These are phyloP conservation scores for Serpula lacrymans DNA, from an alignment of 768 basidiomycete genomes.

Conservation along the genomic window DNA sequence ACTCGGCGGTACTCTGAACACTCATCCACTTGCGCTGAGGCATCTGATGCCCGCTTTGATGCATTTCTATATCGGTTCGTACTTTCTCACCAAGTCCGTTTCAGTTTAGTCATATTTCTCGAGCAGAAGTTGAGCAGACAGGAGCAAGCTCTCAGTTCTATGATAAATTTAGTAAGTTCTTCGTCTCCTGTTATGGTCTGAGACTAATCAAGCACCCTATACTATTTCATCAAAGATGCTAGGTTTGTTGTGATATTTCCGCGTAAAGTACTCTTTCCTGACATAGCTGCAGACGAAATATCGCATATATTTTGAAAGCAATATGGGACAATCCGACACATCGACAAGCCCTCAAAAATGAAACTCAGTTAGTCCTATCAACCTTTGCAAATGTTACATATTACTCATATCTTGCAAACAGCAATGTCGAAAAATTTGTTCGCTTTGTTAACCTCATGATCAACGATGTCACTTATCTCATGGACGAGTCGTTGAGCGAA, in stretches of 20 bases:
- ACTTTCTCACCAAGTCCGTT: not conserved
- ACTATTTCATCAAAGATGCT: constrained; percentile 46
- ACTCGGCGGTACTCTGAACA: constrained; percentile 79
- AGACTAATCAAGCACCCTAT: constrained; percentile 2
- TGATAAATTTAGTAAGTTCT: constrained; percentile 86
- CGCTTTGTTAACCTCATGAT: constrained; percentile 97
- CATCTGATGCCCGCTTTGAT: constrained; percentile 90
- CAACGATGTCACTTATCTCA: constrained; percentile 97
- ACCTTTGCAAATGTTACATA: constrained; percentile 5
- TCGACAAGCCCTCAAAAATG: constrained; percentile 77
- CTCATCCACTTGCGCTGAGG: constrained; percentile 79
- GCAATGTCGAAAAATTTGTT: constrained; percentile 90
- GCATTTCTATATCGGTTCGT: constrained; percentile 89
- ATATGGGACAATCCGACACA: constrained; percentile 92
- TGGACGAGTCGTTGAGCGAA: constrained; percentile 93
- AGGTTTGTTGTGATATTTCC: constrained; percentile 30
- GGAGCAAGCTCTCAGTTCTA: constrained; percentile 98
- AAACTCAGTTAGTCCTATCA: constrained; percentile 59
- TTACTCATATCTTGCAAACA: constrained; percentile 25
- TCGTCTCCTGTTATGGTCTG: constrained; percentile 8
- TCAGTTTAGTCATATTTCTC: constrained; percentile 6
- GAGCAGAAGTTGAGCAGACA: constrained; percentile 91
- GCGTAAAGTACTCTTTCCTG: constrained; percentile 5
- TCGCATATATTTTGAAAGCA: constrained; percentile 81
- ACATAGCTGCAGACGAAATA: constrained; percentile 64